Percentiles rank a stretch among this genome's conserved stretches.
Evolutionary conservation across 2,329 filamentous ascomycete genomes (phyloP).

Genomic region (Aspergillus texensis): DNA sequence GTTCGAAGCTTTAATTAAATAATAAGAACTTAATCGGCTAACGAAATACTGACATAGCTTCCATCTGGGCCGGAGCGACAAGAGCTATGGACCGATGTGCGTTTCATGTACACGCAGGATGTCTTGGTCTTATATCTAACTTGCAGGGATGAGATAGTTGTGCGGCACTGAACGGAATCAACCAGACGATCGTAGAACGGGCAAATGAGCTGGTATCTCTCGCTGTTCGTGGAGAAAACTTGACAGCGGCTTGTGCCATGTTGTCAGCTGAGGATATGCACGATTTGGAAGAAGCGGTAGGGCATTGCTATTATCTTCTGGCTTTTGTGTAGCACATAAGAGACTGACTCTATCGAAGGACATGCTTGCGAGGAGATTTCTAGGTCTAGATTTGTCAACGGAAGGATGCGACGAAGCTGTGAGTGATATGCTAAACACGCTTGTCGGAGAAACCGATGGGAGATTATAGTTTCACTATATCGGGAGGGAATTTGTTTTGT

Average conservation of each 20-base stretch:
- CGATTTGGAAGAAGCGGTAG: slow-evolving; percentile 69
- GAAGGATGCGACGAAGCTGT: background rate
- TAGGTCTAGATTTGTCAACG: slow-evolving; percentile 17
- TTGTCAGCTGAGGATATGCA: slow-evolving; percentile 65
- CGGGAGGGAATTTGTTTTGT: background rate
- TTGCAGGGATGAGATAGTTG: slow-evolving; percentile 53
- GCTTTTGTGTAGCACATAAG: background rate
- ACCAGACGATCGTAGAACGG: slow-evolving; percentile 69
- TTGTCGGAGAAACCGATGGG: slow-evolving; percentile 7
- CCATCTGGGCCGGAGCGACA: slow-evolving; percentile 66
- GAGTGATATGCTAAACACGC: slow-evolving; percentile 10
- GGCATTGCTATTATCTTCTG: slow-evolving; percentile 14
- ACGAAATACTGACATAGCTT: slow-evolving; percentile 42
- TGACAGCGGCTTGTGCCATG: slow-evolving; percentile 71
- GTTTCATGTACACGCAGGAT: slow-evolving; percentile 7
- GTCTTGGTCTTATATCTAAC: background rate
- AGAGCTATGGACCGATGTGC: slow-evolving; percentile 78
- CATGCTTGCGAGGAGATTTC: slow-evolving; percentile 21
- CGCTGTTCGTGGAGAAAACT: slow-evolving; percentile 71
- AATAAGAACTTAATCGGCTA: background rate
- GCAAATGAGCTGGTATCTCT: slow-evolving; percentile 74
- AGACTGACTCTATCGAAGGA: background rate
- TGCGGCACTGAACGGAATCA: slow-evolving; percentile 83
- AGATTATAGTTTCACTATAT: background rate
- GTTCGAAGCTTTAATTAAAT: slow-evolving; percentile 1